Base-by-base conservation (phyloP, 345 rosid genomes). In the Linum tenue region DNA sequence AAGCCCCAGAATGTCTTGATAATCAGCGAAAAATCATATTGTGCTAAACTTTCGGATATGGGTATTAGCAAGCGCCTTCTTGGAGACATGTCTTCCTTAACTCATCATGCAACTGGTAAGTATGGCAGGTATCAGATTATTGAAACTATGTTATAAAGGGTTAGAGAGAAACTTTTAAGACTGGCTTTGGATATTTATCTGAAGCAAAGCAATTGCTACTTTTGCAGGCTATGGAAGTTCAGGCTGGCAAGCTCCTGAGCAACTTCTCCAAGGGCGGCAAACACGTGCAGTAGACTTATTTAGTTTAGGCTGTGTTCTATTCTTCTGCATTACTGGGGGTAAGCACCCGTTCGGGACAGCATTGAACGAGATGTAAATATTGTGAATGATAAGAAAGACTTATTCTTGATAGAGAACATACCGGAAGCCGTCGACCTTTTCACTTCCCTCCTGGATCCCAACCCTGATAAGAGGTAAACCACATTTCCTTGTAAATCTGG, bases 181-280 rank as follows among this genome's bases (percentile, higher is more conserved):
- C 57, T 16, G 55, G 40, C 55, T 41, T n/a, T 5, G 44, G 12
- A 3, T 48, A 3, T 62, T 37, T 36, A 37, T 55, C 59, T 22
- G 41, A n/a, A 4, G 15, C 9, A 48, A 2, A 9, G 15, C 15
- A 16, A 39, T 39, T 43, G 14, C 53, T n/a, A 15, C 66, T 43
- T 41, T 62, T 78, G 70, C 79, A 94, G 99, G 95, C 65, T 86
- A 81, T 83, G 99, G 99, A 56, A 94, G 99, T 75, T 90, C 97
- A 37, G 99, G 99, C 56, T 94, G 97, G 99, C 99, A 94, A 84
- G 86, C 99, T 56, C 97, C 99, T 55, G 99, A 94, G 69, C 99
- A 88, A 70, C 99, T 94, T 70, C 85, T 79, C 60, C 87, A 77
- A 43, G 88, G 95, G 62, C 96, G 96, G 60, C 97, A 94, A 79